Percentiles rank a stretch among this genome's conserved stretches.
Evolutionary conservation across 176 grass and related monocot genomes (phyloP).

Genomic region (Carex myosuroides): DNA sequence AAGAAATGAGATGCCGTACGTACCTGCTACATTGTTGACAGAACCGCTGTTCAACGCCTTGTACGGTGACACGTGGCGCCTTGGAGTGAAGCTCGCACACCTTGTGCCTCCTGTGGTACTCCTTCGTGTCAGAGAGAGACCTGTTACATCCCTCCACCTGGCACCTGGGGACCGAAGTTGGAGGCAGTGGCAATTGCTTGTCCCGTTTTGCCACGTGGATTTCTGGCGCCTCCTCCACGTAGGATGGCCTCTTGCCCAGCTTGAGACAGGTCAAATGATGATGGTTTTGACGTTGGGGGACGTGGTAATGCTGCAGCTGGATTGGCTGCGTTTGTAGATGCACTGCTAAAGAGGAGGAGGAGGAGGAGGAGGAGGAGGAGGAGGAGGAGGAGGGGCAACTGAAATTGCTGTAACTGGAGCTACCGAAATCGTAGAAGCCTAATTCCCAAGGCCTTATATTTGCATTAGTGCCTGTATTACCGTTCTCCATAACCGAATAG

Average conservation of each 20-base stretch:
- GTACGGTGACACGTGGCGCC: constrained; percentile 54
- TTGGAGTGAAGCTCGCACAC: constrained; percentile 83
- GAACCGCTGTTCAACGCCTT: constrained; percentile 72
- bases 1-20: not conserved
- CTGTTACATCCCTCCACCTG: constrained; percentile 71
- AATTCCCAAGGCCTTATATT: not conserved
- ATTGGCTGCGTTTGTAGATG: constrained; percentile 10
- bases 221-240: not conserved
- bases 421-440: constrained; percentile 35
- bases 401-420: not conserved
- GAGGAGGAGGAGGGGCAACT: not conserved
- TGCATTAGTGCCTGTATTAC: not conserved
- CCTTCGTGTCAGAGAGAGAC: constrained; percentile 39
- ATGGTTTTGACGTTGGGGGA: constrained; percentile 16
- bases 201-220: constrained; percentile 34
- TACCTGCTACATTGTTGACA: constrained; percentile 97
- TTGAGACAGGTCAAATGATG: constrained; percentile 51
- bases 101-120: constrained; percentile 83
- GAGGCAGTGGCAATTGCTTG: not conserved
- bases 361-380: too few species aligned
- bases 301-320: not conserved
- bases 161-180: constrained; percentile 31
- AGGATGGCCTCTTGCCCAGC: constrained; percentile 54
- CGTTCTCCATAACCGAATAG: constrained; percentile 33
- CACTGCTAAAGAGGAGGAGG: not conserved